Base-by-base conservation (phyloP, 805 yeast species). In the Metschnikowia bowlesiae region DNA sequence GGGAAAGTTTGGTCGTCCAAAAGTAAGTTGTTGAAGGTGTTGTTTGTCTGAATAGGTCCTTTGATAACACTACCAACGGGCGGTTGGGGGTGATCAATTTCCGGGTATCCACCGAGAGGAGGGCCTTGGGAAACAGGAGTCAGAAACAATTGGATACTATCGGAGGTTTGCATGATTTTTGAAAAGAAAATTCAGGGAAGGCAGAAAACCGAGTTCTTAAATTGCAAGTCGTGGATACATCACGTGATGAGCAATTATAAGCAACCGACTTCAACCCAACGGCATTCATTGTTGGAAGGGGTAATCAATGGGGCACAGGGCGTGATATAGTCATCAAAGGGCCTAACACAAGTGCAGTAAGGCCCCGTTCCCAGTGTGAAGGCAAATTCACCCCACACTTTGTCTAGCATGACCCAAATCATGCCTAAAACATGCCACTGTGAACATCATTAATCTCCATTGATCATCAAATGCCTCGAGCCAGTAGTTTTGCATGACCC, bases 1-100 rank as follows among this genome's bases (percentile, higher is more conserved):
- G 92, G 88, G 50, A 79, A 72, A 2, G 81, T 79, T 61, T 85
- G 92, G 49, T 76, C 75, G 0, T 77, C 89, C 34, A 88, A 73
- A 9, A 87, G 65, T 64, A 88, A 67, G 66, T 88, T 88, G 35
- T 86, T 84, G 63, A 83, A 88, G 61, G 87, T 88, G 61, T 87
- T 87, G 65, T 88, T 88, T 7, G 96, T 87, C 53, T 84, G 84
- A 30, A 84, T 73, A 1, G 89, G 84, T 6, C 51, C 57, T 46
- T 61, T 35, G 6, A 44, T 31, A 13, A 49, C 39, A 51, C 70
- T 65, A 0, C 74, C 76, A 30, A 57, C 60, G 2, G 76, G 77
- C 6, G 60, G 62, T 47, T 60, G 79, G 47, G 26, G 54, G 47
- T 73, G 78, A n/a, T 58, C 42, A 6, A 49, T 53, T 47, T 59